Conservation (phyloP, 2,329 filamentous ascomycete species). For the Diaporthe sp. region DNA sequence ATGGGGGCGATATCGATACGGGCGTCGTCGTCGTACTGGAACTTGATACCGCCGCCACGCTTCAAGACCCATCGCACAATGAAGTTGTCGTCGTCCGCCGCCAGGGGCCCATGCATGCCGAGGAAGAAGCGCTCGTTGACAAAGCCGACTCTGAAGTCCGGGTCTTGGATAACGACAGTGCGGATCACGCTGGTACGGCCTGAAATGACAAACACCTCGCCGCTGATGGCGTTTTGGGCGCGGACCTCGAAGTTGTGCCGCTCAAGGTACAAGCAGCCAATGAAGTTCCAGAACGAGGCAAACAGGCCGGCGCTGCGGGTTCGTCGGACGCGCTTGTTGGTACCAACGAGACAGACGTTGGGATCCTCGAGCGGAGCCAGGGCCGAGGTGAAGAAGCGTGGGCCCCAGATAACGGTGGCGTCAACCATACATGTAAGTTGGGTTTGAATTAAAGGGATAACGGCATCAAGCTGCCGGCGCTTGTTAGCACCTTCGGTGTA, state of each 20-base stretch:
- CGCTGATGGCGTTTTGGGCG: slow-evolving; percentile 1
- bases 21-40: not conserved
- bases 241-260: slow-evolving; percentile 3
- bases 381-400: not conserved
- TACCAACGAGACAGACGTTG: not conserved
- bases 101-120: not conserved
- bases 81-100: not conserved
- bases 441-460: not conserved
- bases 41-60: not conserved
- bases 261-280: slow-evolving; percentile 3
- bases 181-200: not conserved
- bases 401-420: not conserved
- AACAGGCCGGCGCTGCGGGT: not conserved
- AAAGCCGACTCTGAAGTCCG: not conserved
- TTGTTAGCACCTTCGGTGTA: not conserved
- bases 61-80: not conserved
- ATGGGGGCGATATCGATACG: not conserved
- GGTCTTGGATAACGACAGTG: not conserved
- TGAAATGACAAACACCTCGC: slow-evolving; percentile 3
- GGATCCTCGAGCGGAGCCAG: not conserved
- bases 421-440: not conserved
- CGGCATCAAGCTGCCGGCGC: not conserved
- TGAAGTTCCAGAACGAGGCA: slow-evolving; percentile 2
- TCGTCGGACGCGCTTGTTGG: slow-evolving; percentile 1
- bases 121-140: not conserved